phyloP scores from a whole-genome alignment of 176 grass and related monocot species.

The Bonia amplexicaulis region DNA sequence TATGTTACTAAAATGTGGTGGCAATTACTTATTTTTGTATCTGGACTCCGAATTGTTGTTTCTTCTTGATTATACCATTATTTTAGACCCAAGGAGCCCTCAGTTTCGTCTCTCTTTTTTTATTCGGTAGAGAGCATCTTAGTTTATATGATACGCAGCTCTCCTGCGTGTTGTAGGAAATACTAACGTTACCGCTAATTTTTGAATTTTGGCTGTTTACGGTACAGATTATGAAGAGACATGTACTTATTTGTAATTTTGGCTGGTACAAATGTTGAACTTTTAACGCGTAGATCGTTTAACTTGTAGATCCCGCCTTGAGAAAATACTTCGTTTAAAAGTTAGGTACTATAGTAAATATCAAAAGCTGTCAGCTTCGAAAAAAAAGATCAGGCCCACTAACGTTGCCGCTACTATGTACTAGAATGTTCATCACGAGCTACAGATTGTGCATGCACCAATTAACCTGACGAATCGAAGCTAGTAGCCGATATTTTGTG shows the following conservation, averaged over 20 bases:
- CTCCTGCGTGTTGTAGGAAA: neutral
- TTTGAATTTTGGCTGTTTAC: too few species aligned
- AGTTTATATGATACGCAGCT: neutral
- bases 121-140: neutral
- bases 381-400: too few species aligned
- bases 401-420: neutral
- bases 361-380: too few species aligned
- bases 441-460: too few species aligned
- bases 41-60: neutral
- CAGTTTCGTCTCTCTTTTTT: neutral
- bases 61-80: neutral
- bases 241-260: too few species aligned
- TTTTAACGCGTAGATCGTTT: too few species aligned
- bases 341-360: too few species aligned
- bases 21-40: neutral
- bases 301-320: too few species aligned
- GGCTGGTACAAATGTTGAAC: too few species aligned
- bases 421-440: too few species aligned
- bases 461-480: neutral
- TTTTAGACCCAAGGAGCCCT: neutral
- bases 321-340: too few species aligned
- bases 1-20: neutral
- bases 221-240: too few species aligned
- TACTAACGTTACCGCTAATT: neutral
- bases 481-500: neutral